Percentiles rank a stretch among this genome's conserved stretches.
phyloP scores from a whole-genome alignment of 768 basidiomycete species.

The Boletellus emodensis region DNA sequence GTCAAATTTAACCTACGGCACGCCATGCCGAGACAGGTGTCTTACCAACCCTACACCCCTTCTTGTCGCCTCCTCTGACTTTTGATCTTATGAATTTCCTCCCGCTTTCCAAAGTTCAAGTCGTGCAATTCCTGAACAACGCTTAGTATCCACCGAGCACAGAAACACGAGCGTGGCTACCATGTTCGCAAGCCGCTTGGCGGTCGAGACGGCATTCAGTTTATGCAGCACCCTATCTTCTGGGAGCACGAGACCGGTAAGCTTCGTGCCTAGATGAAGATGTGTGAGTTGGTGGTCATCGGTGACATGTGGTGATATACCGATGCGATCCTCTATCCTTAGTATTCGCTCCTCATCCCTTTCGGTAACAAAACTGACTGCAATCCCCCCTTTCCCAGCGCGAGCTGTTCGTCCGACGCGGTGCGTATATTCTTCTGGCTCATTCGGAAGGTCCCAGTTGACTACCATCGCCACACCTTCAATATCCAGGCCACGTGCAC shows the following conservation, averaged over 20 bases:
- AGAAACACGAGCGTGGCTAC: constrained; percentile 36
- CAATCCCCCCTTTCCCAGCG: constrained; percentile 83
- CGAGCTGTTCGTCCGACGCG: constrained; percentile 92
- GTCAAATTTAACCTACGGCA: constrained; percentile 8
- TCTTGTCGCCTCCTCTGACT: constrained; percentile 19
- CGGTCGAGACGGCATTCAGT: constrained; percentile 85
- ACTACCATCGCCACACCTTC: constrained; percentile 94
- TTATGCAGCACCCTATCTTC: constrained; percentile 81
- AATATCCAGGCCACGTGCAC: constrained; percentile 91
- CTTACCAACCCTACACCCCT: constrained; percentile 6
- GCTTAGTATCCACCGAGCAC: constrained; percentile 2
- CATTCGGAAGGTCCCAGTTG: constrained; percentile 93
- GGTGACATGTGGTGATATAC: constrained; percentile 42
- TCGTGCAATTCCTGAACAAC: constrained; percentile 73
- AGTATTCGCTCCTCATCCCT: constrained; percentile 81
- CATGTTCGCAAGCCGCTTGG: constrained; percentile 92
- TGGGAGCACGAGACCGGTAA: constrained; percentile 70
- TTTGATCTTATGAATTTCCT: constrained; percentile 77
- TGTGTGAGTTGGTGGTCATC: background rate
- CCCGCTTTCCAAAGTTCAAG: constrained; percentile 83
- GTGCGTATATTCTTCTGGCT: constrained; percentile 94
- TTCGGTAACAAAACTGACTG: constrained; percentile 94
- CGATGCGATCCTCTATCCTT: constrained; percentile 80
- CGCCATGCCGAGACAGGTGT: constrained; percentile 8
- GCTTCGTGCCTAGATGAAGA: constrained; percentile 54